These are phyloP conservation scores for Pseudopyricularia javanii DNA, from an alignment of 2,329 filamentous ascomycete species.

Conservation along the genomic window DNA sequence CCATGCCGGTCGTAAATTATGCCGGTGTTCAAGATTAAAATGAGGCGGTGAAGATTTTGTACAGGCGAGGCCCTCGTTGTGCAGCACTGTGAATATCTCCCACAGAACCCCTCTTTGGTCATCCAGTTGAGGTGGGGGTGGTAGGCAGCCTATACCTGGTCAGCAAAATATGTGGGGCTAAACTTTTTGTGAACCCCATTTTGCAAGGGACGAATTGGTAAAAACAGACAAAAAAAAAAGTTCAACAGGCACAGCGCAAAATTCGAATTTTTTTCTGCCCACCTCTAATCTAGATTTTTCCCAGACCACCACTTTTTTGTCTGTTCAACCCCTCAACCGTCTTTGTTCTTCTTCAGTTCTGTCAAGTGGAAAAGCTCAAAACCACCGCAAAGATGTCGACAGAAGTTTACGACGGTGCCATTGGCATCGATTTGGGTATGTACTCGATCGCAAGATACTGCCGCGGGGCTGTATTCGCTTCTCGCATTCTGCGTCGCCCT, in stretches of 20 bases:
- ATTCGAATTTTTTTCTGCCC: conserved; percentile 4
- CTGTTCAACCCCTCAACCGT: not conserved
- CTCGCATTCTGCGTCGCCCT: conserved; percentile 1
- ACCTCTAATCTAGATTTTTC: not conserved
- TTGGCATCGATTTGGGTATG: conserved; percentile 99
- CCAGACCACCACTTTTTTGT: not conserved
- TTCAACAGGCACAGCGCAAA: conserved; percentile 3
- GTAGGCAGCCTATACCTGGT: not conserved
- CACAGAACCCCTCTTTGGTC: not conserved
- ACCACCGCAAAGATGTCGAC: conserved; percentile 65
- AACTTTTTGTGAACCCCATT: not conserved
- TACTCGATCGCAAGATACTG: conserved; percentile 8
- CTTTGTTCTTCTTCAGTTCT: conserved; percentile 1
- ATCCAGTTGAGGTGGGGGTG: not conserved
- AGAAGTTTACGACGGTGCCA: conserved; percentile 98
- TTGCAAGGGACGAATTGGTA: not conserved
- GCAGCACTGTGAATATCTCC: not conserved
- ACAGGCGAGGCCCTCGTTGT: not conserved
- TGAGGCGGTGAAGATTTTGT: not conserved
- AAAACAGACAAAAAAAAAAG: conserved; percentile 4
- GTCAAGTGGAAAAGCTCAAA: conserved; percentile 2
- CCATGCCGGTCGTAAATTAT: too few relatives aligned
- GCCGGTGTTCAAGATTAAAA: not conserved
- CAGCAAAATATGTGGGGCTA: not conserved
- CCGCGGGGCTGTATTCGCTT: not conserved